These are phyloP conservation scores for Teunomyces lycoperdinae DNA, from an alignment of 805 yeast species.

Conservation along the genomic window DNA sequence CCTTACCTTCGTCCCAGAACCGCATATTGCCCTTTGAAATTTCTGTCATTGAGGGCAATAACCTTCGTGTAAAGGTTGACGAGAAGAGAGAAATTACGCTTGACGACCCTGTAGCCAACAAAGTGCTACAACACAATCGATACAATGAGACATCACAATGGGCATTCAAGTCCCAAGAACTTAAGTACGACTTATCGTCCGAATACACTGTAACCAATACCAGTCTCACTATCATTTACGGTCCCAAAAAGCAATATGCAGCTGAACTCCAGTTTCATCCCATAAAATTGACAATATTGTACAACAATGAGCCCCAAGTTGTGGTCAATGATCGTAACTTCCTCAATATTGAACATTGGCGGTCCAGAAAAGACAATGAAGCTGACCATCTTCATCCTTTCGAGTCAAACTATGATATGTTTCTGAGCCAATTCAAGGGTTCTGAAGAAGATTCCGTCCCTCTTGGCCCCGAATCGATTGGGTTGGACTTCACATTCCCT, in stretches of 20 bases:
- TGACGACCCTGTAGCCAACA: slow-evolving; percentile 13
- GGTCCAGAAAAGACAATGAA: slow-evolving; percentile 38
- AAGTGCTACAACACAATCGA: slow-evolving; percentile 41
- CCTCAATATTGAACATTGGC: slow-evolving; percentile 79
- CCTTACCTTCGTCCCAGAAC: slow-evolving; percentile 14
- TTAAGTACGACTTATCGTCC: slow-evolving; percentile 10
- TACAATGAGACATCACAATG: slow-evolving; percentile 59
- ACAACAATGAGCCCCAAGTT: slow-evolving; percentile 47
- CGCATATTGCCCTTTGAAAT: slow-evolving; percentile 55
- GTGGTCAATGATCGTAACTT: slow-evolving; percentile 66
- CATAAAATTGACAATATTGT: slow-evolving; percentile 47
- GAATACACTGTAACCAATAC: slow-evolving; percentile 15
- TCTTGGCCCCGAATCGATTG: slow-evolving; percentile 88
- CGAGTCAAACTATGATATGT: slow-evolving; percentile 66
- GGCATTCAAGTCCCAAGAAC: slow-evolving; percentile 41
- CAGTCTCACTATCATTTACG: slow-evolving; percentile 29
- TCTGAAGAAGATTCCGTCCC: slow-evolving; percentile 63
- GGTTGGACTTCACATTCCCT: slow-evolving; percentile 66
- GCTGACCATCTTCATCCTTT: slow-evolving; percentile 44
- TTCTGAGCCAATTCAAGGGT: slow-evolving; percentile 69
- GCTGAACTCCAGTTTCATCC: slow-evolving; percentile 46
- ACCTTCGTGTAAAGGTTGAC: slow-evolving; percentile 61
- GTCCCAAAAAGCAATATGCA: slow-evolving; percentile 34
- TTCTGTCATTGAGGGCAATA: slow-evolving; percentile 52
- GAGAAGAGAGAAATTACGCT: slow-evolving; percentile 44